phyloP scores from a whole-genome alignment of 306 rosid species.

The Echinosophora koreensis region DNA sequence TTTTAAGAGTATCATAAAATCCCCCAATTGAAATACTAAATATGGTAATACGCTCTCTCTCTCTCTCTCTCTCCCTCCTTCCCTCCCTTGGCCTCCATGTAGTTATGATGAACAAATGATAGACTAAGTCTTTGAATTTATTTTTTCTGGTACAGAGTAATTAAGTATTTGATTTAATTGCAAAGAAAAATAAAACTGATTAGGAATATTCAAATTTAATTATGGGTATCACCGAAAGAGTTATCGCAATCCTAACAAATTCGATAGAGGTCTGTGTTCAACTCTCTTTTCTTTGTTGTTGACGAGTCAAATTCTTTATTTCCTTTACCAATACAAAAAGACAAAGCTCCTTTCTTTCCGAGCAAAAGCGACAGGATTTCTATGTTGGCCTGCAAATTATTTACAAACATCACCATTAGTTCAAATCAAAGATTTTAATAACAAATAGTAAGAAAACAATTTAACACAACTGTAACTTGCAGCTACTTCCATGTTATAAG shows the following conservation, averaged over 20 bases:
- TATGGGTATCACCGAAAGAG: not conserved
- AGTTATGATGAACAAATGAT: not conserved
- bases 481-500: constrained; percentile 27
- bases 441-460: constrained; percentile 17
- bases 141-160: not conserved
- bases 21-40: not conserved
- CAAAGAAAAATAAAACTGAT: not conserved
- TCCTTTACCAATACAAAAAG: not conserved
- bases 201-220: not conserved
- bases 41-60: not conserved
- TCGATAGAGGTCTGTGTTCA: not conserved
- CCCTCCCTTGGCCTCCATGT: not conserved
- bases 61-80: not conserved
- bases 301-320: not conserved
- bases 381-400: constrained; percentile 41
- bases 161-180: not conserved
- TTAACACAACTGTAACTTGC: constrained; percentile 40
- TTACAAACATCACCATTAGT: constrained; percentile 31
- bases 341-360: constrained; percentile 23
- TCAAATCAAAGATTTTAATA: constrained; percentile 16
- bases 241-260: constrained; percentile 21
- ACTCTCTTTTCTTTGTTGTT: not conserved
- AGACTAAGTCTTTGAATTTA: no score
- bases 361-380: constrained; percentile 40
- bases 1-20: not conserved